Evolutionary conservation across 495 filamentous ascomycete genomes (phyloP).

Genomic region (Annulohypoxylon moriforme): DNA sequence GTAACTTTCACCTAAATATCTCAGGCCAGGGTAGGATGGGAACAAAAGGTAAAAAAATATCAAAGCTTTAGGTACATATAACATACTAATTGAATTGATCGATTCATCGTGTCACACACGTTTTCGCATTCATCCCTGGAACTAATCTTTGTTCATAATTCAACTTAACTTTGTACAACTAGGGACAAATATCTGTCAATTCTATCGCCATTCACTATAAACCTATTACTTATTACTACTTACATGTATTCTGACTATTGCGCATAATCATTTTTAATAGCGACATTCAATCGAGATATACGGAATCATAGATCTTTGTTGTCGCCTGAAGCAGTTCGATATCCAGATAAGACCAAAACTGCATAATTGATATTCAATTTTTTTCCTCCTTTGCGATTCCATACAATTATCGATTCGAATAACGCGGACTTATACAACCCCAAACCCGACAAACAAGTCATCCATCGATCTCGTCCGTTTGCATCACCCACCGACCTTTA

Average conservation of each 20-base stretch:
- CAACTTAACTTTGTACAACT: conserved; percentile 33
- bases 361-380: conserved; percentile 17
- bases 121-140: conserved; percentile 45
- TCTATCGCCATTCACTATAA: conserved; percentile 12
- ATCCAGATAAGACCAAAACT: conserved; percentile 10
- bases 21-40: conserved; percentile 15
- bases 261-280: conserved; percentile 22
- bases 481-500: conserved; percentile 16
- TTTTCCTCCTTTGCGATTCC: conserved; percentile 15
- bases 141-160: conserved; percentile 44
- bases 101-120: conserved; percentile 41
- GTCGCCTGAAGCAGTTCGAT: background rate
- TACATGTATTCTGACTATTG: conserved; percentile 1
- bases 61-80: conserved; percentile 10
- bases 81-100: conserved; percentile 12
- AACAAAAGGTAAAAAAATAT: conserved; percentile 20
- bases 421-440: conserved; percentile 12
- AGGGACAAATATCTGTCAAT: conserved; percentile 27
- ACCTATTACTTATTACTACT: background rate
- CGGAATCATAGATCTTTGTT: background rate
- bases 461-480: conserved; percentile 18
- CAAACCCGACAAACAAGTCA: conserved; percentile 22
- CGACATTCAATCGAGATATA: background rate
- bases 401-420: conserved; percentile 21
- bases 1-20: conserved; percentile 11